phyloP scores from a whole-genome alignment of 2,329 filamentous ascomycete genomes.

The Aspergillus costaricaensis region DNA sequence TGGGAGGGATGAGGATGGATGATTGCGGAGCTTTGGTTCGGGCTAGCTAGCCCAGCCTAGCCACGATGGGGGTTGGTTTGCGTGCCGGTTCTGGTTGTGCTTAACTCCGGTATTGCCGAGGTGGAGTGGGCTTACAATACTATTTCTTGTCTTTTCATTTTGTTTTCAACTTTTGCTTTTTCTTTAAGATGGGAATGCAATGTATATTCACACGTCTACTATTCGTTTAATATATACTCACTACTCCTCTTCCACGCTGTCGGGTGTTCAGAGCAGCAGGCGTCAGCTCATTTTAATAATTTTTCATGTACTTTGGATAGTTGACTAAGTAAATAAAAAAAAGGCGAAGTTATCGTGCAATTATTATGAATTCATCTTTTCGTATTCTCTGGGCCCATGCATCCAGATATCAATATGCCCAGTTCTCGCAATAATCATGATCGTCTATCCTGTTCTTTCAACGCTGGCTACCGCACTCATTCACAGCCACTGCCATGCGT shows the following conservation, averaged over 20 bases:
- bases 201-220: no score
- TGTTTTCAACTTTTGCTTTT: no score
- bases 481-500: conserved; percentile 8
- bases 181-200: no score
- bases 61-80: conserved; percentile 3
- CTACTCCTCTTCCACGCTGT: background rate
- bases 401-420: background rate
- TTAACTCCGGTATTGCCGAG: conserved; percentile 20
- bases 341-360: no score
- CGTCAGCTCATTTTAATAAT: no score
- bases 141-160: no score
- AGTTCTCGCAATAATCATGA: conserved; percentile 1
- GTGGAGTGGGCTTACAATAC: no score
- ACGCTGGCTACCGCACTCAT: conserved; percentile 3
- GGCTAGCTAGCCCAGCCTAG: background rate
- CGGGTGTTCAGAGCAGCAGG: background rate
- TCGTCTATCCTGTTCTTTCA: conserved; percentile 7
- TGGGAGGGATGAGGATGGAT: background rate
- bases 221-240: no score
- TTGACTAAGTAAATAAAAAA: no score
- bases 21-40: background rate
- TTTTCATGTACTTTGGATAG: no score
- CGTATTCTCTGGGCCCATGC: background rate
- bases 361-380: background rate
- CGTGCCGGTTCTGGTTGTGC: background rate